Evolutionary conservation across 2,329 filamentous ascomycete species (phyloP), one percentile per base, ranked within the genome.

Genomic region (Teratosphaeria zuluensis): DNA sequence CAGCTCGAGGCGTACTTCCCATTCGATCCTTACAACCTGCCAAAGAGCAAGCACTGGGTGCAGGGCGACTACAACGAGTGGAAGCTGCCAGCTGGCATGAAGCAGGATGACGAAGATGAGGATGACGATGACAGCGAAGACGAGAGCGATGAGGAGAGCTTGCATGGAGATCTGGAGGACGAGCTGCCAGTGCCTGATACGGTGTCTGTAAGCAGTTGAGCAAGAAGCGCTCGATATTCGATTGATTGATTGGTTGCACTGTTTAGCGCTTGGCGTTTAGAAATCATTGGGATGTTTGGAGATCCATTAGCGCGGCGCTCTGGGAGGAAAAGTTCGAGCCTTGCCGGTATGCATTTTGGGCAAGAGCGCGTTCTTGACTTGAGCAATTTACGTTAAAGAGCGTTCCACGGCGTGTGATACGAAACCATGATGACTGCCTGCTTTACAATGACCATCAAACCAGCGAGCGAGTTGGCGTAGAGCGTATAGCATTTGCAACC

Each of bases 1-100:
- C 87, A 96, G 73, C 81, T 99, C 1, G 92, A 97, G 66, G 89
- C 91, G 0, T 96, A 95, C 72, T 99, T 97, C 69, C 94, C 94
- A 0, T 99, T 99, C 69, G 94, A 99, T 70, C 95, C 95, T 2
- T 99, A 97, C 73, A 88, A 92, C 68, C 78, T 99, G 55, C 92
- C 92, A 0, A 79, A 85, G 65, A 96, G 92, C 72, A 90, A 89
- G 73, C 82, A 85, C 60, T 97, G 94, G 95, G 76, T 99, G 12
- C 87, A 91, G 62, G 81, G 83, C 21, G 88, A 95, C 69, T 96
- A 96, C 69, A 81, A 92, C 32, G 80, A 86, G 55, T 96, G 90
- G 89, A 83, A 84, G 63, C 82, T 85, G 4, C 83, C 95, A 38
- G 84, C 85, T 0, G 89, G 14, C 77, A 82, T 73, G 54, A 80